Evolutionary conservation across 1,139 yeast species (phyloP).

Genomic region (Taphrina betulina): DNA sequence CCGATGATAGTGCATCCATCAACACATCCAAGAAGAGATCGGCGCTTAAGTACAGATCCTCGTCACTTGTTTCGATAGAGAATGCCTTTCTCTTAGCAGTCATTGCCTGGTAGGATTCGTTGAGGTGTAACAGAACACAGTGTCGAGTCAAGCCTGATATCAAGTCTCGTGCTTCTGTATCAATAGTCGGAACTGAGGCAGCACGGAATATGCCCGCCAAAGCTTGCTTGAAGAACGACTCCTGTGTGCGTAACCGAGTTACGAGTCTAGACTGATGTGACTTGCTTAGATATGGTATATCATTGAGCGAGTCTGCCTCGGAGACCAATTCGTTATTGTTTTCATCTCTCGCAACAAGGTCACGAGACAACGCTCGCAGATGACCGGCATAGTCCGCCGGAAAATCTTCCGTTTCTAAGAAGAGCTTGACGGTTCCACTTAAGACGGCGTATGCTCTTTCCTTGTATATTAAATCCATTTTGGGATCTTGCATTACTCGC

Average conservation of each 20-base stretch:
- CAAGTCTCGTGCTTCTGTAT: slow-evolving; percentile 62
- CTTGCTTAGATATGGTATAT: too few species aligned
- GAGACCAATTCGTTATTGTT: slow-evolving; percentile 39
- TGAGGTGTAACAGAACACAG: slow-evolving; percentile 71
- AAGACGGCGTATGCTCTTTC: slow-evolving; percentile 75
- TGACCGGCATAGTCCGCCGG: slow-evolving; percentile 56
- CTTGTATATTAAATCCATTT: slow-evolving; percentile 65
- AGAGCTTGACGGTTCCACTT: slow-evolving; percentile 62
- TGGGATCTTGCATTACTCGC: slow-evolving; percentile 58
- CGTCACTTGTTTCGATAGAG: slow-evolving; percentile 76
- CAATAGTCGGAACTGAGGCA: slow-evolving; percentile 71
- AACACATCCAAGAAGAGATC: slow-evolving; percentile 71
- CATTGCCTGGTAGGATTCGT: slow-evolving; percentile 63
- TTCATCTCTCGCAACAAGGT: slow-evolving; percentile 53
- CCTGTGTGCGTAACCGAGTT: slow-evolving; percentile 1
- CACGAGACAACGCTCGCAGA: slow-evolving; percentile 53
- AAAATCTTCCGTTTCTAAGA: slow-evolving; percentile 65
- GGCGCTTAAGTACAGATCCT: slow-evolving; percentile 67
- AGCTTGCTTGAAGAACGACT: slow-evolving; percentile 9
- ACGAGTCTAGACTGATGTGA: slow-evolving; percentile 1
- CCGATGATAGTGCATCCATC: slow-evolving; percentile 75
- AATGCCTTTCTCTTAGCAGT: slow-evolving; percentile 61
- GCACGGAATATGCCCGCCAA: slow-evolving; percentile 54
- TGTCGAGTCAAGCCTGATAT: slow-evolving; percentile 73
- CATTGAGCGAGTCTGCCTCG: slow-evolving; percentile 40